phyloP scores from a whole-genome alignment of 495 filamentous ascomycete species.

The Achaetomiella virescens region DNA sequence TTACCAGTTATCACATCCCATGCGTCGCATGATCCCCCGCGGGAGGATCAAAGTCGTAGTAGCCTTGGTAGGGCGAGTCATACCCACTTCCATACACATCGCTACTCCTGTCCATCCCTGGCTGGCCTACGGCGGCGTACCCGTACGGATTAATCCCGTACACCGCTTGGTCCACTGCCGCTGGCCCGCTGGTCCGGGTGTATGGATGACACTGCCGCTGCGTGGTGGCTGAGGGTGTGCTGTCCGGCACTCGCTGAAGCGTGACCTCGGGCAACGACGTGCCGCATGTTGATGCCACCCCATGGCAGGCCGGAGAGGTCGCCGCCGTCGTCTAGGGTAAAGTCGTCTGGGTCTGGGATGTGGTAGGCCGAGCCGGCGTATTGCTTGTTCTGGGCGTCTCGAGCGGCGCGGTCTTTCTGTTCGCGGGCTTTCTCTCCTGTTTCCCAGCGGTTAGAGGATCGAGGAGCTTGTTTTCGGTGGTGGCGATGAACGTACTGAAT shows the following conservation, averaged over 20 bases:
- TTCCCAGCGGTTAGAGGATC: conserved; percentile 5
- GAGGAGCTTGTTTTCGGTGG: background rate
- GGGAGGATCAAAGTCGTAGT: conserved; percentile 10
- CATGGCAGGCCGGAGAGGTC: conserved; percentile 57
- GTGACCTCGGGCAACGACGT: conserved; percentile 50
- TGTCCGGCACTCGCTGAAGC: conserved; percentile 30
- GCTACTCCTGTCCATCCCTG: background rate
- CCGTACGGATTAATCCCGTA: conserved; percentile 12
- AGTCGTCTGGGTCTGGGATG: conserved; percentile 43
- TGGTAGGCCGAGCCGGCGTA: conserved; percentile 52
- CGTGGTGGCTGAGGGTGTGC: conserved; percentile 10
- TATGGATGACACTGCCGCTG: background rate
- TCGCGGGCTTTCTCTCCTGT: conserved; percentile 55
- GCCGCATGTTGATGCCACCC: conserved; percentile 53
- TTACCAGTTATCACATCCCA: background rate
- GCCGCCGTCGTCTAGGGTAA: conserved; percentile 37
- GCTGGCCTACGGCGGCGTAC: background rate
- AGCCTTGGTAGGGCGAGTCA: conserved; percentile 3
- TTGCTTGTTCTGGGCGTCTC: conserved; percentile 50
- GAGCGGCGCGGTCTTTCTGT: conserved; percentile 50
- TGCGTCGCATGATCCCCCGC: background rate
- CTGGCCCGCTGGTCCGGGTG: background rate
- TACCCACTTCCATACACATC: background rate
- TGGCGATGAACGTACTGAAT: conserved; percentile 42
- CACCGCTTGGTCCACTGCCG: conserved; percentile 1